Conservation (phyloP, 2,329 filamentous ascomycete genomes). For the Camillea tinctor region DNA sequence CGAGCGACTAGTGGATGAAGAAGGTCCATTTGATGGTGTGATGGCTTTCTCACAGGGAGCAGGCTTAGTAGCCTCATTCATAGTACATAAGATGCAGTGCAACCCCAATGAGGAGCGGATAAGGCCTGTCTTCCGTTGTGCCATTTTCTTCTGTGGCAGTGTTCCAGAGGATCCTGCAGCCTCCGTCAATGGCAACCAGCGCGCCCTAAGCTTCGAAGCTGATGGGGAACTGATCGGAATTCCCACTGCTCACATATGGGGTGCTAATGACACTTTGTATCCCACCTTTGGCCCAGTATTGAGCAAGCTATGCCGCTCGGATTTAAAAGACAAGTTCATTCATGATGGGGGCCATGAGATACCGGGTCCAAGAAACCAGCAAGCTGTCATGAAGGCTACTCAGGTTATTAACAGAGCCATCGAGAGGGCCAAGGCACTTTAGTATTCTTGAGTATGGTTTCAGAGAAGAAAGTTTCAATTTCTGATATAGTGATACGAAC, state of each 20-base stretch:
- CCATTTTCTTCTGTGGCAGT: neutral
- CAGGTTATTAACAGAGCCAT: too few relatives aligned
- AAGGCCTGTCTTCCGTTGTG: neutral
- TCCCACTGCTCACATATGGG: constrained; percentile 8
- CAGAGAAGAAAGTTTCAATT: too few relatives aligned
- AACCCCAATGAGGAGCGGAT: neutral
- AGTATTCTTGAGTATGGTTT: too few relatives aligned
- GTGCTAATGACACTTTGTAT: neutral
- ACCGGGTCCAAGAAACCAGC: too few relatives aligned
- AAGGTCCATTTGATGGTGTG: constrained; percentile 9
- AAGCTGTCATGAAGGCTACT: too few relatives aligned
- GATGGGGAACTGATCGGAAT: neutral
- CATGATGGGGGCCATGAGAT: too few relatives aligned
- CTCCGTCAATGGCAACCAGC: neutral
- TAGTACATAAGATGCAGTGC: neutral
- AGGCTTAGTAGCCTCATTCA: constrained; percentile 1
- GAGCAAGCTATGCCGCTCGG: too few relatives aligned
- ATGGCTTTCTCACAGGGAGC: constrained; percentile 9
- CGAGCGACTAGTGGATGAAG: neutral
- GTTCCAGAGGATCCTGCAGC: neutral
- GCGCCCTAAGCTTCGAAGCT: neutral
- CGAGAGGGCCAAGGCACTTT: too few relatives aligned
- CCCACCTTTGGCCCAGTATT: too few relatives aligned
- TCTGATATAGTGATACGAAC: too few relatives aligned
- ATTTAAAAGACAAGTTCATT: too few relatives aligned